Percentiles rank a stretch among this genome's conserved stretches.
Evolutionary conservation across 116 monocot species (phyloP).

Genomic region (Cymodocea nodosa): DNA sequence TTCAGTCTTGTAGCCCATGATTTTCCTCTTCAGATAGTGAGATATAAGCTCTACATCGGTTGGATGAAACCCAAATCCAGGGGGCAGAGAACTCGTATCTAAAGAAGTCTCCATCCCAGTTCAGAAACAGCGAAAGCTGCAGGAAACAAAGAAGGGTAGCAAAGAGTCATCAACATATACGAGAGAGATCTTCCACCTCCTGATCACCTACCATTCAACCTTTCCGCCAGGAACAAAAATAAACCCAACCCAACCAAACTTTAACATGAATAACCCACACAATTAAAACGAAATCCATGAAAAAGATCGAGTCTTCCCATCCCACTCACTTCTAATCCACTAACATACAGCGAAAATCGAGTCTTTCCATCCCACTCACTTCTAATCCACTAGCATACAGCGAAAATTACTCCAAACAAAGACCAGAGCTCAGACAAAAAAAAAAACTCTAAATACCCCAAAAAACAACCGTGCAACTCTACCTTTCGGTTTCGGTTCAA

Average conservation of each 20-base stretch:
- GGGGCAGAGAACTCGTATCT: conserved; percentile 31
- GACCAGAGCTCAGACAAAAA: neutral
- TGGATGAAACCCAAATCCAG: conserved; percentile 85
- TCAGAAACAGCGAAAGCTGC: neutral
- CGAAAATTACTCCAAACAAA: neutral
- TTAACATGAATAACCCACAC: neutral
- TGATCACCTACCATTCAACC: neutral
- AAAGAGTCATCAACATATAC: neutral
- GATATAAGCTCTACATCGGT: conserved; percentile 70
- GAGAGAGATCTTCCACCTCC: neutral
- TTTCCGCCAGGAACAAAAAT: neutral
- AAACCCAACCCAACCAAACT: neutral
- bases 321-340: neutral
- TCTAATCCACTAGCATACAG: neutral
- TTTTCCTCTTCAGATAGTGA: conserved; percentile 66
- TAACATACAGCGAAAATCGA: neutral
- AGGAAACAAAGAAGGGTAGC: neutral
- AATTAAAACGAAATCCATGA: neutral
- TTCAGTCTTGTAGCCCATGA: conserved; percentile 34
- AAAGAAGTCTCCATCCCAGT: conserved; percentile 29
- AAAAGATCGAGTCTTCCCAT: neutral
- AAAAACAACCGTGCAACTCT: neutral
- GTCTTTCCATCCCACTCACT: neutral
- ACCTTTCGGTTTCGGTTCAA: neutral
- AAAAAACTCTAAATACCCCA: neutral